Percentiles rank a stretch among this genome's conserved stretches.
These are phyloP conservation scores for Thielaviopsis populi DNA, from an alignment of 2,329 filamentous ascomycete genomes.

Conservation along the genomic window DNA sequence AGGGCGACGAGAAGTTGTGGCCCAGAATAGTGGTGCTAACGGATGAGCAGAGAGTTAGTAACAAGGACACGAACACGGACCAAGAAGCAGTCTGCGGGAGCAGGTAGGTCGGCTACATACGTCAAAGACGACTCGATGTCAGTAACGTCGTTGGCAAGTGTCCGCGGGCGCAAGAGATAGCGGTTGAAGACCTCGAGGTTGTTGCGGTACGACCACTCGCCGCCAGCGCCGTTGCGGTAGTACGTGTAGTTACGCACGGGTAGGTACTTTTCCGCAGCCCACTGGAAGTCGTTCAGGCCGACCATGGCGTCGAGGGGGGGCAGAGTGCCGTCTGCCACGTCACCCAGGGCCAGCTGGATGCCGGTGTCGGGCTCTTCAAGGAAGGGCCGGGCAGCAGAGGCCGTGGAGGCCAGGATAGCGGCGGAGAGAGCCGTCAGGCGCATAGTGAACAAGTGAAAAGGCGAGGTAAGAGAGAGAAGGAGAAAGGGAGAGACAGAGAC, in stretches of 20 bases:
- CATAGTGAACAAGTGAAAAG: conserved; percentile 8
- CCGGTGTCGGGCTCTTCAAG: conserved; percentile 33
- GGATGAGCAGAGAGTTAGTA: conserved; percentile 16
- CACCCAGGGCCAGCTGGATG: conserved; percentile 26
- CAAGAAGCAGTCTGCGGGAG: no score
- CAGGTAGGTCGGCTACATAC: conserved; percentile 17
- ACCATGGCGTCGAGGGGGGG: conserved; percentile 24
- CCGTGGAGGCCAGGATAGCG: conserved; percentile 24
- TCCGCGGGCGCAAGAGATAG: conserved; percentile 30
- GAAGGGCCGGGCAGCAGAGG: conserved; percentile 30
- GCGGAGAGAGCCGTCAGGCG: conserved; percentile 19
- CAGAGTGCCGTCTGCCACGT: conserved; percentile 21
- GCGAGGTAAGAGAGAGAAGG: neutral
- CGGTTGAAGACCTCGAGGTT: conserved; percentile 36
- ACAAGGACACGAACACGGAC: conserved; percentile 18
- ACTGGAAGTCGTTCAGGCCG: conserved; percentile 36
- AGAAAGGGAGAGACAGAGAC: no score
- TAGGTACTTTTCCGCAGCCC: conserved; percentile 31
- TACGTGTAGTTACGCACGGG: conserved; percentile 31
- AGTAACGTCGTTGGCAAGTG: conserved; percentile 26
- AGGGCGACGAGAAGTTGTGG: conserved; percentile 32
- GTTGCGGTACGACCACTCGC: conserved; percentile 37
- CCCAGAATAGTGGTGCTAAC: conserved; percentile 30
- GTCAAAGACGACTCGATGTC: conserved; percentile 25
- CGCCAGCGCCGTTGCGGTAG: conserved; percentile 34